Conservation (phyloP, 176 grass and related monocot species). For the Aechmea fasciata region DNA sequence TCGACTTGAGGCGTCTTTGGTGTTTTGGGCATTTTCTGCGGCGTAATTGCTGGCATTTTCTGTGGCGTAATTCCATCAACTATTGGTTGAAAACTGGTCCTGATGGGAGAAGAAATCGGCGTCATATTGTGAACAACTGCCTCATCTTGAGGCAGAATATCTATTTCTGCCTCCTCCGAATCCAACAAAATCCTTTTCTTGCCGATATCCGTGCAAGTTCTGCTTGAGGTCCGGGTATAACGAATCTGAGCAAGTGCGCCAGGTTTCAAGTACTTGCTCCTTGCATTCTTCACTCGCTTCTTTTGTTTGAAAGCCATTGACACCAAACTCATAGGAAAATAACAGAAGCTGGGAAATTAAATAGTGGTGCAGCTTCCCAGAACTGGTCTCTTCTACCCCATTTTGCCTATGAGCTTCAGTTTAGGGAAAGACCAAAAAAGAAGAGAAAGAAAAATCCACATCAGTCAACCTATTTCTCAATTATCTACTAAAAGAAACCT, state of each 20-base stretch:
- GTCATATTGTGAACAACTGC: background rate
- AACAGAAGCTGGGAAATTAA: background rate
- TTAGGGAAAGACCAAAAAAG: background rate
- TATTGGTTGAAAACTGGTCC: background rate
- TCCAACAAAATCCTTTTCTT: conserved; percentile 76
- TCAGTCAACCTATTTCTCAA: background rate
- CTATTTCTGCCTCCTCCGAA: conserved; percentile 40
- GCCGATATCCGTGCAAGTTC: conserved; percentile 42
- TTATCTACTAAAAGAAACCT: too few relatives aligned
- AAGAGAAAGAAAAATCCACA: background rate
- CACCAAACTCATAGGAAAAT: conserved; percentile 34
- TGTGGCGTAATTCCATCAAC: conserved; percentile 3
- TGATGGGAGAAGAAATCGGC: conserved; percentile 4
- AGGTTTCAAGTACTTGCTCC: conserved; percentile 70
- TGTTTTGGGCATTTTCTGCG: conserved; percentile 34
- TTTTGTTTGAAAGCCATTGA: conserved; percentile 45
- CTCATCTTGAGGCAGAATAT: conserved; percentile 1
- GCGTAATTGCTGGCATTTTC: conserved; percentile 17
- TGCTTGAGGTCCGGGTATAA: conserved; percentile 58
- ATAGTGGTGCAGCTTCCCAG: background rate
- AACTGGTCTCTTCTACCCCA: background rate
- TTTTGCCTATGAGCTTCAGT: background rate
- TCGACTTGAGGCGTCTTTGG: conserved; percentile 42
- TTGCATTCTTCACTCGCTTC: conserved; percentile 51
- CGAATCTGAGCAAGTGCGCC: conserved; percentile 58